phyloP scores from a whole-genome alignment of 2,329 filamentous ascomycete genomes.

The Phaeophleospora eucalypticola region DNA sequence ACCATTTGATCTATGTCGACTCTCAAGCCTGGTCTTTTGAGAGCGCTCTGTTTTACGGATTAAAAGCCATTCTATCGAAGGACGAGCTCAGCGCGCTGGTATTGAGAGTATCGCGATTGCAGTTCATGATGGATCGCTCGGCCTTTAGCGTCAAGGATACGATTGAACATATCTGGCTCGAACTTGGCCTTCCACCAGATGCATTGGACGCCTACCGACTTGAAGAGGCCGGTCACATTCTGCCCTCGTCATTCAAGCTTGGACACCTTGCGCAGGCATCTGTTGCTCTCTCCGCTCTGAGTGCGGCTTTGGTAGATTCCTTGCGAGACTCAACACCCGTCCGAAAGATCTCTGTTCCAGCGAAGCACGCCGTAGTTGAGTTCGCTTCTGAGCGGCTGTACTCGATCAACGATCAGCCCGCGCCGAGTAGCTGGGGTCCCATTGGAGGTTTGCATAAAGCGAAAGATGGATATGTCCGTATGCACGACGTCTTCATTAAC shows the following conservation, averaged over 20 bases:
- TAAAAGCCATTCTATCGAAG: too few species aligned
- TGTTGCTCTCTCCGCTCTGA: constrained; percentile 50
- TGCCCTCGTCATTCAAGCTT: constrained; percentile 54
- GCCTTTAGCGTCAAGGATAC: constrained; percentile 27
- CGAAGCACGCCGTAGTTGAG: constrained; percentile 48
- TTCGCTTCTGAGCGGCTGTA: constrained; percentile 54
- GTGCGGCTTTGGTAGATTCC: constrained; percentile 46
- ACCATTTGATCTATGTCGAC: too few species aligned
- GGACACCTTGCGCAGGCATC: constrained; percentile 50
- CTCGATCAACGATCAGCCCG: constrained; percentile 38
- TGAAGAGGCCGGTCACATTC: constrained; percentile 19
- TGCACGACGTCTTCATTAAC: constrained; percentile 54
- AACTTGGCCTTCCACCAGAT: constrained; percentile 17
- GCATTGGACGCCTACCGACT: constrained; percentile 18
- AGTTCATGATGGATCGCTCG: constrained; percentile 16
- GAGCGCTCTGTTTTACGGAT: too few species aligned
- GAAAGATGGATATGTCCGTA: constrained; percentile 50
- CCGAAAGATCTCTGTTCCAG: constrained; percentile 42
- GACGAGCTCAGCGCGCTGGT: too few species aligned
- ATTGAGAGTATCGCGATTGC: too few species aligned
- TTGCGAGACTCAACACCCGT: constrained; percentile 28
- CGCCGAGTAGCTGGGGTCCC: constrained; percentile 36
- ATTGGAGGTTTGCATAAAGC: constrained; percentile 53
- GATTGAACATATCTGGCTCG: constrained; percentile 31
- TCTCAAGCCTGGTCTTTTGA: too few species aligned